A percentile compares a stretch with the other conserved stretches of the same genome.
phyloP scores from a whole-genome alignment of 306 rosid species.

The Trifolium fragiferum region DNA sequence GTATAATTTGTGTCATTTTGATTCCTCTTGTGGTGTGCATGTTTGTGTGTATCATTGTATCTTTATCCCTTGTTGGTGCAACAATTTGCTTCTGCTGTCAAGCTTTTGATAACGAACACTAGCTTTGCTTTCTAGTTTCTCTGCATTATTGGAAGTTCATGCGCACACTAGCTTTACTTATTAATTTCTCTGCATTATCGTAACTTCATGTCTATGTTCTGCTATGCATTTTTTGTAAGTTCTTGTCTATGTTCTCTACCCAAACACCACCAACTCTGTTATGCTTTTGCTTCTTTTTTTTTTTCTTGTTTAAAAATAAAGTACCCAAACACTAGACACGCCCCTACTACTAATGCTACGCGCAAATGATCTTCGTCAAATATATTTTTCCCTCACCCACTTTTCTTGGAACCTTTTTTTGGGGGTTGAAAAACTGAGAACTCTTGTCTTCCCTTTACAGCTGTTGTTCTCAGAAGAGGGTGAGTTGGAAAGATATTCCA shows the following conservation, averaged over 20 bases:
- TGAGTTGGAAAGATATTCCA: conserved; percentile 50
- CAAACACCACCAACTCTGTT: neutral
- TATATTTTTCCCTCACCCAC: neutral
- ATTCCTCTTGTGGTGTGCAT: neutral
- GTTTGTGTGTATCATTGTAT: neutral
- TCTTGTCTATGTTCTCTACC: neutral
- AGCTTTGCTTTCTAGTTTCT: neutral
- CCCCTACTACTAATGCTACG: neutral
- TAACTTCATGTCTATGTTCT: neutral
- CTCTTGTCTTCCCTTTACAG: conserved; percentile 43
- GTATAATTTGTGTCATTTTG: neutral
- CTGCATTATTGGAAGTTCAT: neutral
- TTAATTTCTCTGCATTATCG: neutral
- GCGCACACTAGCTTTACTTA: neutral
- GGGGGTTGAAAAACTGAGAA: conserved; percentile 11
- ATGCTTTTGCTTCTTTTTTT: too few species aligned
- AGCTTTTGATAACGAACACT: neutral
- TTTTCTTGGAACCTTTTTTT: neutral
- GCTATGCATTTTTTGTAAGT: too few species aligned
- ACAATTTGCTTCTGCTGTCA: neutral
- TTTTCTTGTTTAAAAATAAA: too few species aligned
- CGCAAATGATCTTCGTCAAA: neutral
- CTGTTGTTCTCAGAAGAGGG: conserved; percentile 67
- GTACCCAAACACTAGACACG: neutral
- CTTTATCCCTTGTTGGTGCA: neutral